A percentile compares a stretch with the other conserved stretches of the same genome.
Conservation (phyloP, 345 rosid species). For the Trapa incisa region DNA sequence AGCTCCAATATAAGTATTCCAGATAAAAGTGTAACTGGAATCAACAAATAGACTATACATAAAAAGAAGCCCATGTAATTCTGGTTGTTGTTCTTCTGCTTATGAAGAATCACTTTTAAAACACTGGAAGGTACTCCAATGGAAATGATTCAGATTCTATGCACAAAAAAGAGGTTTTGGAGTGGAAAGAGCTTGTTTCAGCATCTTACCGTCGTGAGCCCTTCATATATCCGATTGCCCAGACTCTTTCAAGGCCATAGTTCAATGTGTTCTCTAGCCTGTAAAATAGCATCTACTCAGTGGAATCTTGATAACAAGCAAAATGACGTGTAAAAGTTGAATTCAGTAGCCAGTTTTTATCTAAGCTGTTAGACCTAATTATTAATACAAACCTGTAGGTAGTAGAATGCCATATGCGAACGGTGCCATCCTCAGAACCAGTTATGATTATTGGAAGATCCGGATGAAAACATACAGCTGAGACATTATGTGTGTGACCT, state of each 20-base stretch:
- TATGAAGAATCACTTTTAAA: neutral
- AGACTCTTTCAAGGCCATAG: slow-evolving; percentile 95
- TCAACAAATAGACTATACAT: neutral
- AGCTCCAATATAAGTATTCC: neutral
- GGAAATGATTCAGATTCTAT: neutral
- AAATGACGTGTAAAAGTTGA: neutral
- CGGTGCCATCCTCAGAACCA: slow-evolving; percentile 83
- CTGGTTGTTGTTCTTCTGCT: too few species aligned
- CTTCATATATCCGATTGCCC: slow-evolving; percentile 86
- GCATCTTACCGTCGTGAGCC: slow-evolving; percentile 67
- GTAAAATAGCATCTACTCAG: slow-evolving; percentile 10
- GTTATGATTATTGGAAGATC: slow-evolving; percentile 74
- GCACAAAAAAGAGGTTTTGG: neutral
- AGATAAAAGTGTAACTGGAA: neutral
- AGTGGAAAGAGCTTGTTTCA: neutral
- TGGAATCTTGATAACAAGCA: neutral
- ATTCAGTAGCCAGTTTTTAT: neutral
- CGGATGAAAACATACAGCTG: slow-evolving; percentile 74
- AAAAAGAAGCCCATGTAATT: too few species aligned
- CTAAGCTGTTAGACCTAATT: neutral
- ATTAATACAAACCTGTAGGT: slow-evolving; percentile 47
- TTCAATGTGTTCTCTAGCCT: slow-evolving; percentile 87
- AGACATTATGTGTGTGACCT: slow-evolving; percentile 82
- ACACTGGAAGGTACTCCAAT: neutral
- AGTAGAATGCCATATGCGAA: slow-evolving; percentile 72